Percentiles rank a stretch among this genome's conserved stretches.
Evolutionary conservation across 2,329 filamentous ascomycete species (phyloP).

Genomic region (Sclerotinia spermophila): DNA sequence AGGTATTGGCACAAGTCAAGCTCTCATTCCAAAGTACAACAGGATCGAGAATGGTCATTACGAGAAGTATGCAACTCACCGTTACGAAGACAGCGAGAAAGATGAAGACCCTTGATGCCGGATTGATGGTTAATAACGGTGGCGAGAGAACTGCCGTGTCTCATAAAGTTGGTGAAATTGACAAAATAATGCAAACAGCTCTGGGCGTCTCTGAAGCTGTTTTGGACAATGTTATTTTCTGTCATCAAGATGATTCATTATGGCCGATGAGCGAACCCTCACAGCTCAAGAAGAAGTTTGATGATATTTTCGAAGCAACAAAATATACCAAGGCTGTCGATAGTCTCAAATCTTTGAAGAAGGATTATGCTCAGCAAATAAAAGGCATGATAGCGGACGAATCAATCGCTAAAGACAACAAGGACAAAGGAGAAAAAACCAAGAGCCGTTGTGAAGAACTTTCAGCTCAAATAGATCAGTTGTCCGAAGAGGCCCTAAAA

Average conservation of each 20-base stretch:
- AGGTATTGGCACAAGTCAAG: slow-evolving; percentile 88
- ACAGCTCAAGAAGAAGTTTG: slow-evolving; percentile 86
- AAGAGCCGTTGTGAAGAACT: slow-evolving; percentile 64
- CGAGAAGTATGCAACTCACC: slow-evolving; percentile 78
- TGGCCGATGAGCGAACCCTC: slow-evolving; percentile 93
- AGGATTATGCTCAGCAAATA: slow-evolving; percentile 76
- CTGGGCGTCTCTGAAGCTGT: slow-evolving; percentile 88
- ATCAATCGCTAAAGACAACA: slow-evolving; percentile 74
- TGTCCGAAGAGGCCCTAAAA: slow-evolving; percentile 55
- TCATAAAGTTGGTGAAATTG: slow-evolving; percentile 74
- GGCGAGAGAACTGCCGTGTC: slow-evolving; percentile 79
- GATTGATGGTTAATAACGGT: slow-evolving; percentile 69
- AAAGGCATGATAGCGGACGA: slow-evolving; percentile 70
- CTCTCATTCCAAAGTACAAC: slow-evolving; percentile 79
- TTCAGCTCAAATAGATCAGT: slow-evolving; percentile 60
- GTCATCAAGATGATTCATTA: slow-evolving; percentile 94
- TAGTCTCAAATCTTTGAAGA: slow-evolving; percentile 82
- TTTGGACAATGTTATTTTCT: slow-evolving; percentile 94
- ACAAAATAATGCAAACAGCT: slow-evolving; percentile 77
- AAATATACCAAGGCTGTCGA: slow-evolving; percentile 98
- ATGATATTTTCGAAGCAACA: slow-evolving; percentile 94
- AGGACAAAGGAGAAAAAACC: slow-evolving; percentile 73
- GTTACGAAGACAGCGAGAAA: slow-evolving; percentile 70
- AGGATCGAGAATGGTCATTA: slow-evolving; percentile 75
- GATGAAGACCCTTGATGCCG: slow-evolving; percentile 80